Percentiles rank a stretch among this genome's conserved stretches.
These are phyloP conservation scores for Phanerochaete sordida DNA, from an alignment of 768 basidiomycete species.

Conservation along the genomic window DNA sequence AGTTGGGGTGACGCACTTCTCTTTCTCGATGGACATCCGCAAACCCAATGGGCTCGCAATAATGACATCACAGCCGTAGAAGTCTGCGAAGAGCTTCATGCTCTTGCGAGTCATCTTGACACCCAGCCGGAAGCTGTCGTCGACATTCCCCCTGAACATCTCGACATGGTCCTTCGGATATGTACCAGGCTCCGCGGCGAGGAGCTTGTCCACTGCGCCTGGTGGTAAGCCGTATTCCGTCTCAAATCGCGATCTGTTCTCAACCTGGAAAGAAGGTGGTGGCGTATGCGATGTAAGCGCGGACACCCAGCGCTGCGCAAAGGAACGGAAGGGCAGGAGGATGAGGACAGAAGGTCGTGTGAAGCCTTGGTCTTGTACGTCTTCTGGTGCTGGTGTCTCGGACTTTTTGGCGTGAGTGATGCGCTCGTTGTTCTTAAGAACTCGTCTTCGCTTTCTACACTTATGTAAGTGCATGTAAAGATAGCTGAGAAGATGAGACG, in stretches of 20 bases:
- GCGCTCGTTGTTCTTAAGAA: constrained; percentile 93
- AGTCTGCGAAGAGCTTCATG: constrained; percentile 87
- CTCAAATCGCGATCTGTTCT: constrained; percentile 81
- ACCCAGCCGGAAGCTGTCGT: constrained; percentile 92
- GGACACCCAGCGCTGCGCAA: constrained; percentile 79
- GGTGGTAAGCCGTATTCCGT: constrained; percentile 81
- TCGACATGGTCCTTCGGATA: constrained; percentile 90
- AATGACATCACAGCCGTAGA: constrained; percentile 88
- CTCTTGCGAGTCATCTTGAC: constrained; percentile 91
- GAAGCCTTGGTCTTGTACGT: constrained; percentile 95
- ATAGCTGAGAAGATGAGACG: constrained; percentile 10
- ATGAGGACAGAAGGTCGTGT: constrained; percentile 93
- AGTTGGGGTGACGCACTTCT: constrained; percentile 57
- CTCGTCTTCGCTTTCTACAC: constrained; percentile 80
- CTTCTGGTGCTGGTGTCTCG: constrained; percentile 55
- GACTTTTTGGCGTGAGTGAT: constrained; percentile 68
- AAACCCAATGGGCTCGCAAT: constrained; percentile 92
- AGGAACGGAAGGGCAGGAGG: constrained; percentile 90
- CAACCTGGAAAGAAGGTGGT: constrained; percentile 71
- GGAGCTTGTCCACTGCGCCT: constrained; percentile 77
- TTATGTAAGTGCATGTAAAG: background rate
- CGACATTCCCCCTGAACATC: constrained; percentile 94
- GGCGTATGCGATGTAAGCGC: constrained; percentile 77
- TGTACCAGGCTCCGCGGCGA: constrained; percentile 64
- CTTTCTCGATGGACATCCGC: constrained; percentile 89